Evolutionary conservation across 1,284 basidiomycete genomes (phyloP), one percentile per base, ranked within the genome.

Genomic region (Anthracocystis panici-leucophaei): DNA sequence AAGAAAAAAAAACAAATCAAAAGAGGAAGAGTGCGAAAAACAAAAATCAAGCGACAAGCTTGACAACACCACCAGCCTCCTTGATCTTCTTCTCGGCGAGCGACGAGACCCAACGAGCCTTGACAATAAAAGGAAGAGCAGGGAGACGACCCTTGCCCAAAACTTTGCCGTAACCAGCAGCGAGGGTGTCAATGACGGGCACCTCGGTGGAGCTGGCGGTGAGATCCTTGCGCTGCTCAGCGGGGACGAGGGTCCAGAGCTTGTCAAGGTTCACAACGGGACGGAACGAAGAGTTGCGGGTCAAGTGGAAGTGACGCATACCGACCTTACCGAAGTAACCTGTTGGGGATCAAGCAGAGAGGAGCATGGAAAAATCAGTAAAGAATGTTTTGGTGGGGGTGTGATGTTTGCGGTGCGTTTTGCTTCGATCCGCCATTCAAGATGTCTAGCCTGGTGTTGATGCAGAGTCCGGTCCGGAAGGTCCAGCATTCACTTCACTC

Each of bases 241-340:
- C 82, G 44, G 83, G 78, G 21, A 85, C 82, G 46, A 85, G 79
- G 9, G 83, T 82, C 83, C 83, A 85, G 62, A 85, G 78, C 80
- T 84, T 85, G 80, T 85, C 83, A 20, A 84, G 75, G 90, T 99
- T 99, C 91, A 99, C 93, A 84, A 92, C 92, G 35, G 95, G 95
- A 80, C 91, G 90, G 94, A 92, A 95, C 88, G 91, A 89, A 82
- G 89, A 88, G 88, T 97, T 97, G 88, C 92, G 91, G 70, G 94
- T 95, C 77, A 94, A 88, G 88, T 99, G 96, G 93, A 92, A 99
- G 88, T 92, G 92, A 85, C 96, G 91, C 95, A 98, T 98, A 94
- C 87, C 87, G 69, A 87, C 87, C 89, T 97, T 97, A 89, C 94
- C 94, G 87, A 96, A 97, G 93, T 97, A 97, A 93, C 94, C 95